Base-by-base conservation (phyloP, 164 flowering plant species). In the Stephania japonica region DNA sequence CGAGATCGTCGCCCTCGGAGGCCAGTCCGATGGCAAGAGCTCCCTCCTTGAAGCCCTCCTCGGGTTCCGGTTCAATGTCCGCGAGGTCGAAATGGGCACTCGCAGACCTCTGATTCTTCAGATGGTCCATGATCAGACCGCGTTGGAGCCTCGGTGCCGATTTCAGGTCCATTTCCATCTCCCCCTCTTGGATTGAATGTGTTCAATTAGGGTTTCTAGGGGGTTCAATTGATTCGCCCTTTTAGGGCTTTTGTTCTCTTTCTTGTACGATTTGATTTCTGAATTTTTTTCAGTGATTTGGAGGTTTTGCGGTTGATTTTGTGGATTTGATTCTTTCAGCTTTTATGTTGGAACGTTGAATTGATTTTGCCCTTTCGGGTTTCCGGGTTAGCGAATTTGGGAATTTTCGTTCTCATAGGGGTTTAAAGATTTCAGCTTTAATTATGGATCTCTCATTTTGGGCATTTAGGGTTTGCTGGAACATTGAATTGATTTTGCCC, bases 31-130 rank as follows among this genome's bases (percentile, higher is more conserved):
- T 73, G 99, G 99, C 16, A 96, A 96, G 80, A 91, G 97, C 83
- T 93, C 99, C 3, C 91, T 96, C 56, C 91, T 96, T 3, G 99
- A 96, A 80, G 99, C 99, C 18, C 85, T 93, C 3, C 88, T 96
- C 6, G 99, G 99, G 21, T 96, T 96, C 67, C 86, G 99, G 7
- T 96, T 96, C 85, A 96, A 96, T 76, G 93, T 96, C 13, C 87
- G 97, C 10, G 99, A 96, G 78, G 98, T 96, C 70, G 99, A 96
- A 77, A 96, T 96, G 97, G 99, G 99, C 4, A 96, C 98, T 4
- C 86, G 99, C 10, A 70, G 99, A 7, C 99, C 99, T 7, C 90
- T 96, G 75, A 89, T 96, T 73, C 85, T 96, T 43, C 99, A 96
- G 82, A 96, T 96, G 98, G 86, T 93, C 64, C 98, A 96, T 67